Evolutionary conservation across 225 moss, liverwort and hornwort species (phyloP), one percentile per base, ranked within the genome.

Genomic region (Takakia lepidozioides): DNA sequence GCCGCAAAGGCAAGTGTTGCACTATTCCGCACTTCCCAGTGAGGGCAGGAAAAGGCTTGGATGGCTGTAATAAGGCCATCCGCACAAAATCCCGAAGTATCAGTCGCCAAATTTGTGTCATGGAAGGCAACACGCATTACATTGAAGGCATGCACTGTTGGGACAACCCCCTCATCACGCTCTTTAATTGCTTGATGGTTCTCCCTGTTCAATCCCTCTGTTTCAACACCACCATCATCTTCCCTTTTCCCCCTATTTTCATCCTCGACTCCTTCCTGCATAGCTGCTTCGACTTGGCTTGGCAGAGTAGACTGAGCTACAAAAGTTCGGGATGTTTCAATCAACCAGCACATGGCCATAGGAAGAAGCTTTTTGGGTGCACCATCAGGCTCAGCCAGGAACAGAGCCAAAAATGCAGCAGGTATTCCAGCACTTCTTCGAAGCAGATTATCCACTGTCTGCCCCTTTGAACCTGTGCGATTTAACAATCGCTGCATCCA

Each of bases 11-110:
- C 83, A 40, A 98, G 81, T 11, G 98, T 98, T 49, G 98, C 98
- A 69, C 91, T 91, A 36, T 98, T 98, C 67, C 98, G 80, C 58
- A 98, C 80, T 81, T 98, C 98, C 98, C 98, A 98, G 63, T 85
- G 63, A 22, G 91, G 78, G 59, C 85, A 91, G 30, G 78, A 80
- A 62, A 98, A 83, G 19, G 87, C 98, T 56, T 72, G 77, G 39
- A 98, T 85, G 16, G 98, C 81, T 38, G 81, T 81, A 25, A 83
- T 79, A 48, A 98, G 76, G 18, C 91, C 98, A 69, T 98, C 85
- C 25, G 91, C 98, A 63, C 98, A 98, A 64, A 91, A 98, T 30
- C 98, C 98, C 43, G 98, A 98, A 14, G 91, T 91, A 60, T 98
- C 98, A 46, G 87, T 98, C 16, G 98, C 85, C 65, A 98, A 78